Percentiles rank a stretch among this genome's conserved stretches.
These are phyloP conservation scores for Daedaleopsis sinensis DNA, from an alignment of 768 basidiomycete genomes.

Conservation along the genomic window DNA sequence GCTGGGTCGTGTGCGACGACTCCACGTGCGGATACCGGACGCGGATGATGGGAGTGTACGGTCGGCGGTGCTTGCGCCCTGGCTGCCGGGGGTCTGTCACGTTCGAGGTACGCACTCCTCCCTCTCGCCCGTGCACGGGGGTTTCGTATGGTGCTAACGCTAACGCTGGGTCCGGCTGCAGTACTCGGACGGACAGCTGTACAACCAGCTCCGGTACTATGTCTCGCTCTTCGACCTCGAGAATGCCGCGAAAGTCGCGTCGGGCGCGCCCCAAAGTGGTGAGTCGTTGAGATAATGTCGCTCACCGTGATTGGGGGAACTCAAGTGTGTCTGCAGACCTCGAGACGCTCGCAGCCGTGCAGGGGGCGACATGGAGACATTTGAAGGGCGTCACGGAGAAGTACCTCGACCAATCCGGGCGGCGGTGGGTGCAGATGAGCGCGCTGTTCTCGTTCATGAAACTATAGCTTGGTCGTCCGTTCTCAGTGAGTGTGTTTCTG, in stretches of 20 bases:
- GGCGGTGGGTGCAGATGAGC: constrained; percentile 86
- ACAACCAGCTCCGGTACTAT: constrained; percentile 90
- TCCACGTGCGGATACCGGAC: constrained; percentile 81
- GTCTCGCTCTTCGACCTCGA: constrained; percentile 74
- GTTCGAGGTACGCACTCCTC: constrained; percentile 65
- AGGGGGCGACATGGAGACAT: constrained; percentile 50
- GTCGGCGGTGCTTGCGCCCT: constrained; percentile 71
- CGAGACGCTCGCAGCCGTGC: constrained; percentile 47
- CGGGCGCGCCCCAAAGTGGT: constrained; percentile 45
- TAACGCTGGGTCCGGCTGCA: constrained; percentile 36
- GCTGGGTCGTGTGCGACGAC: constrained; percentile 89
- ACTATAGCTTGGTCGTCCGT: constrained; percentile 34
- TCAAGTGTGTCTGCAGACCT: constrained; percentile 39
- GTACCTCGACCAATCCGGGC: constrained; percentile 85
- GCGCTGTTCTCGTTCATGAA: constrained; percentile 85
- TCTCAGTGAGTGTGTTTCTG: background rate
- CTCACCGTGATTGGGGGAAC: background rate
- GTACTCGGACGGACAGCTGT: constrained; percentile 85
- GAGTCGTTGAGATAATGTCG: background rate
- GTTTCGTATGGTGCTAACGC: background rate
- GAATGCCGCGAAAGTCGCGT: constrained; percentile 56
- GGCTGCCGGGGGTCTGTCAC: constrained; percentile 72
- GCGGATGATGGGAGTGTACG: constrained; percentile 94
- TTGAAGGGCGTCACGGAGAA: constrained; percentile 67
- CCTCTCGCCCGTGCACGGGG: background rate